Conservation (phyloP, 345 rosid species). For the Orychophragmus violaceus region DNA sequence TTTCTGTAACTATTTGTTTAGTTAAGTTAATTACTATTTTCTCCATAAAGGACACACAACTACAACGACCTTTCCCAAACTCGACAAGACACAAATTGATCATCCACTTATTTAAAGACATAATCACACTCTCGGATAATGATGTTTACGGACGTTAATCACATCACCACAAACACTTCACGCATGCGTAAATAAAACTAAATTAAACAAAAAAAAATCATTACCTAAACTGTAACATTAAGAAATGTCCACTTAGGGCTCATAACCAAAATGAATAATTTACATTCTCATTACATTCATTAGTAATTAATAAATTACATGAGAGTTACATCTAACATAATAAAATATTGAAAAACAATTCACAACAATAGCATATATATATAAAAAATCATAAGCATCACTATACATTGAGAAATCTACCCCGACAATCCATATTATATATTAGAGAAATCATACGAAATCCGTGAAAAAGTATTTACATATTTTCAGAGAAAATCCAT, state of each 20-base stretch:
- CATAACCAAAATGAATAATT: not conserved
- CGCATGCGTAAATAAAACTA: constrained; percentile 19
- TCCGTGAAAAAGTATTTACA: constrained; percentile 13
- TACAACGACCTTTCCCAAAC: constrained; percentile 10
- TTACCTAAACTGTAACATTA: not conserved
- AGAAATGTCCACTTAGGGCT: not conserved
- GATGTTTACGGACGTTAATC: constrained; percentile 15
- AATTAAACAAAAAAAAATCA: not conserved
- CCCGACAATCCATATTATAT: not conserved
- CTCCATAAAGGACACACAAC: constrained; percentile 10
- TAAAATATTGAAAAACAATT: not conserved
- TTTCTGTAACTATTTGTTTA: not conserved
- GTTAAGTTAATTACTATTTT: not conserved
- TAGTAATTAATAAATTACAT: constrained; percentile 1
- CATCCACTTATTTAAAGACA: not conserved
- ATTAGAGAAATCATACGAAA: constrained; percentile 6
- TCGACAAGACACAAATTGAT: not conserved
- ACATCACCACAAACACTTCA: constrained; percentile 6
- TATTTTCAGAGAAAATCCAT: not conserved
- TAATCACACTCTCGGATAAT: constrained; percentile 6
- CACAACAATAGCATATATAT: not conserved
- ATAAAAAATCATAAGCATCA: not conserved
- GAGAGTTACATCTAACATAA: not conserved
- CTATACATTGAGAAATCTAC: constrained; percentile 1
- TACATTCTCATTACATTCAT: constrained; percentile 18